phyloP scores from a whole-genome alignment of 1,139 yeast genomes.

The Yamadazyma epiphylla region DNA sequence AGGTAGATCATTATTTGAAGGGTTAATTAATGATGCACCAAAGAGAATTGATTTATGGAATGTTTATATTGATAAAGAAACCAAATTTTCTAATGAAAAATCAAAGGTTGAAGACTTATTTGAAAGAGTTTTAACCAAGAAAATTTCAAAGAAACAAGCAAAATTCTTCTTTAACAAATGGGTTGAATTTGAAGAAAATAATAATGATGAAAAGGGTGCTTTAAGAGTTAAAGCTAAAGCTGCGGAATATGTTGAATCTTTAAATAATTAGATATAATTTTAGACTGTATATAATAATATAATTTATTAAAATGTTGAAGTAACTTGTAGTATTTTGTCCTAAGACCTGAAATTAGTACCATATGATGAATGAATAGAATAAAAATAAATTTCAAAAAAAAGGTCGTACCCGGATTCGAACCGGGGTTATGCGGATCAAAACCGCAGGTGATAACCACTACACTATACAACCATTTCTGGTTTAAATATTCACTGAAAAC shows the following conservation, averaged over 20 bases:
- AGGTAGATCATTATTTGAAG: slow-evolving; percentile 92
- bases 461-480: slow-evolving; percentile 21
- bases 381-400: no score
- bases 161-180: slow-evolving; percentile 93
- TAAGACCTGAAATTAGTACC: no score
- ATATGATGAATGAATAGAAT: no score
- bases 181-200: slow-evolving; percentile 73
- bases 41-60: slow-evolving; percentile 94
- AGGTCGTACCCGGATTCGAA: slow-evolving; percentile 95
- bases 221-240: slow-evolving; percentile 93
- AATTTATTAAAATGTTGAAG: no score
- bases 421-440: slow-evolving; percentile 83
- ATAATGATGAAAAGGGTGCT: slow-evolving; percentile 64
- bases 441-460: slow-evolving; percentile 47
- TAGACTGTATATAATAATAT: neutral
- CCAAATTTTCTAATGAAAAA: slow-evolving; percentile 58
- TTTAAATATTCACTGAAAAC: no score
- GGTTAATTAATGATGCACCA: slow-evolving; percentile 84
- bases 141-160: slow-evolving; percentile 86
- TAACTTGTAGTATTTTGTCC: no score
- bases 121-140: slow-evolving; percentile 70
- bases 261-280: slow-evolving; percentile 3
- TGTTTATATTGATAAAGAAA: slow-evolving; percentile 90
- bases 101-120: slow-evolving; percentile 71
- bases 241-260: slow-evolving; percentile 57